Evolutionary conservation across 148 eudicot species (phyloP).

Genomic region (Silene uniflora): DNA sequence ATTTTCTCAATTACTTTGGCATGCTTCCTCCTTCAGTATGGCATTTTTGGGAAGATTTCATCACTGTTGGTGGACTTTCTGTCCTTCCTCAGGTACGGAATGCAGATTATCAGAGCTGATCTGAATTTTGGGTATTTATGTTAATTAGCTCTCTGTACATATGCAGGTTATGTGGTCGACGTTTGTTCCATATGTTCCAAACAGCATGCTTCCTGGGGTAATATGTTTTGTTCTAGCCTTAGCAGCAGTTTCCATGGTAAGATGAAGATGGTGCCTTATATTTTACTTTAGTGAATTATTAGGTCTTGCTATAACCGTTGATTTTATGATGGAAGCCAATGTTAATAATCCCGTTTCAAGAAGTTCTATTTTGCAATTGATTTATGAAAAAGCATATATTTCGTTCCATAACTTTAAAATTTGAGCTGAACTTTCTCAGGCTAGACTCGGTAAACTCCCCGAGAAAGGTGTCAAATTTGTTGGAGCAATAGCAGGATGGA

Average conservation of each 20-base stretch:
- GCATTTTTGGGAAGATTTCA: slow-evolving; percentile 88
- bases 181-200: slow-evolving; percentile 77
- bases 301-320: not conserved
- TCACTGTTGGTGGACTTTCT: slow-evolving; percentile 83
- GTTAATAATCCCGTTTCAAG: not conserved
- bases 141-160: not conserved
- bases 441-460: slow-evolving; percentile 77
- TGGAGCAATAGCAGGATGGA: slow-evolving; percentile 87
- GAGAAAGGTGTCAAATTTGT: slow-evolving; percentile 59
- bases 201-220: slow-evolving; percentile 72
- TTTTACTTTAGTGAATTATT: slow-evolving; percentile 2
- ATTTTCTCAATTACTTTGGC: slow-evolving; percentile 74
- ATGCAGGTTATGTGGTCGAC: slow-evolving; percentile 97
- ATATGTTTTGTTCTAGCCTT: slow-evolving; percentile 55
- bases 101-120: not conserved
- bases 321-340: too few relatives aligned
- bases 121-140: not conserved
- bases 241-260: slow-evolving; percentile 69
- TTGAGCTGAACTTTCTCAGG: slow-evolving; percentile 38
- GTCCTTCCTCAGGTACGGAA: slow-evolving; percentile 76
- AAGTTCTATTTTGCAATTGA: not conserved
- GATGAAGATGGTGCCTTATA: slow-evolving; percentile 17
- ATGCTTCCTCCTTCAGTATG: slow-evolving; percentile 56
- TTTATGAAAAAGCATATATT: not conserved
- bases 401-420: slow-evolving; percentile 14